Evolutionary conservation across 495 filamentous ascomycete genomes (phyloP), one percentile per base, ranked within the genome.

Genomic region (Thermothielavioides terrestris): DNA sequence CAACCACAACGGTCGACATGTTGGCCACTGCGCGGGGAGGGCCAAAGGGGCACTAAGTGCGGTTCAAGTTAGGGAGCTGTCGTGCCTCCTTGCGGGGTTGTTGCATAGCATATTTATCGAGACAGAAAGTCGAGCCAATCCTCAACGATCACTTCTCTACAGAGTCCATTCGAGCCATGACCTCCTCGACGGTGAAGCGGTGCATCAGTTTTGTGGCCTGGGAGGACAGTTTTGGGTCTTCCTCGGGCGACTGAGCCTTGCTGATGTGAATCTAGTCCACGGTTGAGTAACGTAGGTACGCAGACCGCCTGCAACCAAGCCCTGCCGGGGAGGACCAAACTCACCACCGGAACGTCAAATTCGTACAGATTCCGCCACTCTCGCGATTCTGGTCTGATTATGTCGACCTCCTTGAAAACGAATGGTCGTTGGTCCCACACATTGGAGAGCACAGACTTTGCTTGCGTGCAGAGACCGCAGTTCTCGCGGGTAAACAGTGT

Each of bases 341-440:
- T 50, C 66, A 86, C 83, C 42, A 95, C 89, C 2, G 89, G 89
- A 1, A 88, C 84, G 60, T 95, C 89, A 61, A 94, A 91, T 21
- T 94, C 89, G 60, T 95, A 95, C 12, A 87, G 63, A 61, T 84
- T 76, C 58, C 79, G 85, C 89, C 89, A 95, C 23, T 65, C 51
- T 54, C 82, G 77, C 31, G 78, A 74, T 32, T 71, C 78, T 0
- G 77, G 71, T 26, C 72, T 71, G 77, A 89, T 82, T 17, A 95
- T 85, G 63, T 95, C 81, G 37, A 86, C 72, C 63, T 94, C 86
- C n/a, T 74, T 65, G 64, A 86, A 94, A 32, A 76, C 79, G 63
- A 94, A 91, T 0, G 78, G 79, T 31, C 79, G 72, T 12, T 72
- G 72, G 48, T 85, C 80, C 69, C 82, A 81, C 6, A 90, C 77